A percentile compares a stretch with the other conserved stretches of the same genome.
Conservation (phyloP, 2,329 filamentous ascomycete genomes). For the Colletotrichum tamarilloi region DNA sequence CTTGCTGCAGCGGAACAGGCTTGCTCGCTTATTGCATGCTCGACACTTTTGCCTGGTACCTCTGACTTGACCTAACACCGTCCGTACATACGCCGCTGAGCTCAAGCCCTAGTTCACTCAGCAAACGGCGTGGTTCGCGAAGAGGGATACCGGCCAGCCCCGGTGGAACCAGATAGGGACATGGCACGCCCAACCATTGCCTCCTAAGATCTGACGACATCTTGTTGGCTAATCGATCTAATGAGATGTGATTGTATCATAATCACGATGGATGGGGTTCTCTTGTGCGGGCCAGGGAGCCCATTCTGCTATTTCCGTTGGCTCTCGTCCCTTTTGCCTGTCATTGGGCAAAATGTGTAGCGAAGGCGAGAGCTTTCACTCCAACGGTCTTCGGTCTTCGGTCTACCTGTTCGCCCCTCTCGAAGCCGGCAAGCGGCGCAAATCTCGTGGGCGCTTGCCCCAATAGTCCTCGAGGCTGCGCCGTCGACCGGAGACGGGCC, state of each 20-base stretch:
- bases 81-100: not conserved
- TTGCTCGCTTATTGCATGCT: conserved; percentile 19
- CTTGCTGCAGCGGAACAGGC: conserved; percentile 2
- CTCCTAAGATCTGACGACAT: conserved; percentile 8
- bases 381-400: no score
- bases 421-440: not conserved
- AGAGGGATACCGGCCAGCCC: not conserved
- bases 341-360: no score
- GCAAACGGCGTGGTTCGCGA: not conserved
- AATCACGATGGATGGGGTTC: not conserved
- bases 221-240: conserved; percentile 13
- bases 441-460: not conserved
- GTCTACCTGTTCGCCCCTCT: not conserved
- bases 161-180: not conserved
- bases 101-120: not conserved
- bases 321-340: not conserved
- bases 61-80: not conserved
- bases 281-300: conserved; percentile 2
- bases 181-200: not conserved
- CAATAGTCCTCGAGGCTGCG: not conserved
- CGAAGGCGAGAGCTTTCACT: not conserved
- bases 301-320: not conserved
- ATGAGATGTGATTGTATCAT: conserved; percentile 28
- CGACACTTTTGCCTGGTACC: not conserved
- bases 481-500: not conserved